Conservation (phyloP, 176 grass and related monocot genomes). For the Carex littledalei region DNA sequence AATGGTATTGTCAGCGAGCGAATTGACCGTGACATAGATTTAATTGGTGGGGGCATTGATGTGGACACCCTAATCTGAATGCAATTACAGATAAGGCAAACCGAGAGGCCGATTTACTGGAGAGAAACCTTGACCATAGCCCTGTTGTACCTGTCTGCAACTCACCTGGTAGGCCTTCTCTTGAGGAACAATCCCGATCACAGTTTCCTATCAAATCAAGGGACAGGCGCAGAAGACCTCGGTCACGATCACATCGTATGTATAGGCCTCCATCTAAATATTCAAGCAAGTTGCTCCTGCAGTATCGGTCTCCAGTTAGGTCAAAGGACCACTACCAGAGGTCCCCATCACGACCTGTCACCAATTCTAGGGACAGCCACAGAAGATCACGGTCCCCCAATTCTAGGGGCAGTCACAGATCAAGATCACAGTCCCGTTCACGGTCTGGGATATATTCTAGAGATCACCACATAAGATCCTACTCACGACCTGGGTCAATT, state of each 20-base stretch:
- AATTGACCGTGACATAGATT: neutral
- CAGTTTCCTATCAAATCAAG: neutral
- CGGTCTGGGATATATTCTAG: neutral
- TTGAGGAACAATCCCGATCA: neutral
- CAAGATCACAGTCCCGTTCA: neutral
- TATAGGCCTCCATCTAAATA: neutral
- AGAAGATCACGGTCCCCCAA: neutral
- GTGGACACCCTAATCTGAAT: neutral
- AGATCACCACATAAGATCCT: neutral
- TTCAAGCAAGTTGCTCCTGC: neutral
- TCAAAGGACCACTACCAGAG: neutral
- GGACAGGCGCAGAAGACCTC: neutral
- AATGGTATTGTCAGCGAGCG: neutral
- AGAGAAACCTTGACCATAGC: neutral
- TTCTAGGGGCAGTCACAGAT: neutral
- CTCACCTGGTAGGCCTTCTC: neutral
- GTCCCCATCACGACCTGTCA: neutral
- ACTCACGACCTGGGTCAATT: neutral
- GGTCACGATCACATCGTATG: neutral
- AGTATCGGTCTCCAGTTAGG: neutral
- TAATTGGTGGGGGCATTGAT: neutral
- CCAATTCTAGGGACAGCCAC: neutral
- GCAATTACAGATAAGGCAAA: neutral
- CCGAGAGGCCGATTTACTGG: neutral
- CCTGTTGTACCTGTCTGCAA: neutral